Evolutionary conservation across 2,329 filamentous ascomycete genomes (phyloP).

Genomic region (Xylariomycetidae sp.): DNA sequence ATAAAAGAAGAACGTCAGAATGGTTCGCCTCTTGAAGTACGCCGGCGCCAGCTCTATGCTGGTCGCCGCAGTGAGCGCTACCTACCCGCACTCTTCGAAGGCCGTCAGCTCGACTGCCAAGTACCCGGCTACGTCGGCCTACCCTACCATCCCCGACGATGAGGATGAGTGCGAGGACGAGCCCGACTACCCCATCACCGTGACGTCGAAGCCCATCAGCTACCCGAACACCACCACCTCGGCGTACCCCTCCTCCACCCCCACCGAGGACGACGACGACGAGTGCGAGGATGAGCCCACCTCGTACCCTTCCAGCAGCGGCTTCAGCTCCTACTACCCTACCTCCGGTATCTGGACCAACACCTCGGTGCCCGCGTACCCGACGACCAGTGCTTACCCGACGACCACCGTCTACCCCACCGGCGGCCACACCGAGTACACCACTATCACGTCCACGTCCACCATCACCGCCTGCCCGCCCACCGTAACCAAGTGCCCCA

Average conservation of each 20-base stretch:
- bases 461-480: slow-evolving; percentile 9
- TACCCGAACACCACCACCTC: neutral
- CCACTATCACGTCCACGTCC: slow-evolving; percentile 1
- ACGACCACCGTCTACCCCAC: slow-evolving; percentile 6
- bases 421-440: slow-evolving; percentile 8
- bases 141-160: slow-evolving; percentile 7
- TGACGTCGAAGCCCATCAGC: neutral
- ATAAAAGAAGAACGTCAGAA: slow-evolving; percentile 15
- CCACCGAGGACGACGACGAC: neutral
- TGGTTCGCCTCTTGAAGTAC: slow-evolving; percentile 28
- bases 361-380: slow-evolving; percentile 3
- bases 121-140: slow-evolving; percentile 4
- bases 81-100: slow-evolving; percentile 2
- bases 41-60: slow-evolving; percentile 25
- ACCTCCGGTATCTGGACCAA: no score
- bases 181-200: neutral
- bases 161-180: slow-evolving; percentile 8
- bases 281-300: neutral
- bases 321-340: neutral
- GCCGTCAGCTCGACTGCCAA: slow-evolving; percentile 2
- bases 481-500: neutral
- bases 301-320: neutral
- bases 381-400: slow-evolving; percentile 7
- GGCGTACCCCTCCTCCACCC: neutral
- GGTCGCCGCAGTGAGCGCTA: slow-evolving; percentile 22